Conservation (phyloP, 768 basidiomycete species). For the Mycena alexandri region DNA sequence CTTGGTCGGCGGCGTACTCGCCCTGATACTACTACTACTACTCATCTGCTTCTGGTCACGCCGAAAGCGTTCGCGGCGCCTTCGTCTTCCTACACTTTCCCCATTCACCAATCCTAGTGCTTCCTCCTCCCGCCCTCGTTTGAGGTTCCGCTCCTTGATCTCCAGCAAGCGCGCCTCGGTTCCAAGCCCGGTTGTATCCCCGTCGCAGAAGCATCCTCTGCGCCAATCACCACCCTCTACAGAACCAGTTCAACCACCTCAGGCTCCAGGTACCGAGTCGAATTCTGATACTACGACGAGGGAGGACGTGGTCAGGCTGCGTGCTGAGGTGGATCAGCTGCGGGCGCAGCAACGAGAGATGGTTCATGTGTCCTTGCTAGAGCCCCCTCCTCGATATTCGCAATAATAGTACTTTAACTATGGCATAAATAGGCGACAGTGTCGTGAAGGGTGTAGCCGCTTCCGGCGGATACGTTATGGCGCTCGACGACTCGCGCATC, state of each 20-base stretch:
- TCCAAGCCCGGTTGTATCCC: not conserved
- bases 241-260: not conserved
- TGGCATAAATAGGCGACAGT: too few relatives aligned
- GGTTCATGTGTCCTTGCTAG: not conserved
- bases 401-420: too few relatives aligned
- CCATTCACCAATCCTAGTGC: not conserved
- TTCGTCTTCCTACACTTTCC: not conserved
- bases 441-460: too few relatives aligned
- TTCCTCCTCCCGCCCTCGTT: not conserved
- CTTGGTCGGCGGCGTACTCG: not conserved
- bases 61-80: slow-evolving; percentile 2
- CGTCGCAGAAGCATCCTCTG: not conserved
- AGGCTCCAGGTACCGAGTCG: not conserved
- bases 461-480: too few relatives aligned
- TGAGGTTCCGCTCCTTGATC: not conserved
- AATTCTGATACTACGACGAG: not conserved
- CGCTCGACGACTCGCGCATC: too few relatives aligned
- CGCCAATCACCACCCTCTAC: not conserved
- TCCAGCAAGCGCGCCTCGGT: not conserved
- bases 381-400: slow-evolving; percentile 17
- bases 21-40: not conserved
- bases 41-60: slow-evolving; percentile 1
- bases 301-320: slow-evolving; percentile 11
- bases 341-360: slow-evolving; percentile 17
- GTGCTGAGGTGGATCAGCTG: slow-evolving; percentile 11